Evolutionary conservation across 768 basidiomycete species (phyloP).

Genomic region (Sistotremastrum niveocremeum): DNA sequence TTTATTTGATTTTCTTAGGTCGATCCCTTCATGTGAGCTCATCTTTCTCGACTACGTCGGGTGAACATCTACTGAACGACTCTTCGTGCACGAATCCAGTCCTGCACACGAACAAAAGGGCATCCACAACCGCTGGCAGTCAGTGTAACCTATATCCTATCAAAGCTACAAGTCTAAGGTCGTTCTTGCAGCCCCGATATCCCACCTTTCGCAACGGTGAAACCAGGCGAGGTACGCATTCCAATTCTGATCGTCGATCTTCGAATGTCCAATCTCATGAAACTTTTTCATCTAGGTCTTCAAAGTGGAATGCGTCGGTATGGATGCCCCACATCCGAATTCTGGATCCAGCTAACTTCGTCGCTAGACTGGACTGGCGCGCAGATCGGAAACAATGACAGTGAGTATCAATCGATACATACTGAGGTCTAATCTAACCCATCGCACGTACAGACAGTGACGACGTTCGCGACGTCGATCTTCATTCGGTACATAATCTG

Average conservation of each 20-base stretch:
- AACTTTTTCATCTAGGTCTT: constrained; percentile 32
- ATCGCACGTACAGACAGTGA: no score
- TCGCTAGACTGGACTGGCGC: constrained; percentile 62
- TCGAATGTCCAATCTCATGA: background rate
- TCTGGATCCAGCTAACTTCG: background rate
- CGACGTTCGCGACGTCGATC: constrained; percentile 51
- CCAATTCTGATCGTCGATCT: background rate
- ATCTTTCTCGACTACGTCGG: background rate
- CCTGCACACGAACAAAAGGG: constrained; percentile 47
- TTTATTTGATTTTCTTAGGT: constrained; percentile 25
- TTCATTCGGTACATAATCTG: constrained; percentile 59
- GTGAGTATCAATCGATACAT: constrained; percentile 20
- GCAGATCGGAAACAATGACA: constrained; percentile 65
- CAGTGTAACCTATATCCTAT: constrained; percentile 14
- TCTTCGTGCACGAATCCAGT: constrained; percentile 16
- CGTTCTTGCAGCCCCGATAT: constrained; percentile 40
- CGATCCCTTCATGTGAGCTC: constrained; percentile 53
- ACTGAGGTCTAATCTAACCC: no score
- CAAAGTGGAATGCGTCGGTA: constrained; percentile 58
- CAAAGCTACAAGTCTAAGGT: background rate
- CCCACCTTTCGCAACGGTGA: constrained; percentile 45
- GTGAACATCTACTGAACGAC: background rate
- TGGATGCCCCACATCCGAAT: constrained; percentile 7
- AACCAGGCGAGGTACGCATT: constrained; percentile 40
- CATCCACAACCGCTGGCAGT: constrained; percentile 67